Base-by-base conservation (phyloP, 257 asterid species). In the Solanum lignicaule region DNA sequence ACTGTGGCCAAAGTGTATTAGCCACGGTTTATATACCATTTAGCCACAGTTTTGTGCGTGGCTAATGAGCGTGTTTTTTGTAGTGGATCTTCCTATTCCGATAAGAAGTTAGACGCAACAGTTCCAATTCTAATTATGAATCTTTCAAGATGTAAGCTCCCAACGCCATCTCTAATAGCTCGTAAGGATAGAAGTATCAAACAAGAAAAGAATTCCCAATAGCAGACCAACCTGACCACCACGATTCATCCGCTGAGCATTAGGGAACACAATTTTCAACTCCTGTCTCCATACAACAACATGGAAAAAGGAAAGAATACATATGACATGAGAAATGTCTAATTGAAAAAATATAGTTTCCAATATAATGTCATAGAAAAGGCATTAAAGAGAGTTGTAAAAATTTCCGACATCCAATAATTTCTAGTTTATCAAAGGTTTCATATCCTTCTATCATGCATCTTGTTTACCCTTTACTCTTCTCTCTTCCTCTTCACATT, bases 241-340 rank as follows among this genome's bases (percentile, higher is more conserved):
- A 87, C 98, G 98, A 85, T 95, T 97, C 98, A 95, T 95, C 46
- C 98, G 88, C 86, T 90, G 94, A 74, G 99, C 94, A 95, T 95
- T 95, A 75, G 98, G 99, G 87, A 97, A 95, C 27, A 97, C 98
- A 85, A 95, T 29, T 89, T 95, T 97, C 94, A 97, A 83, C 86
- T 97, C 99, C 99, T 95, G 90, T 20, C 84, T n/a, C 69, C 39
- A 46, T 46, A 13, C n/a, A 86, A 38, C 83, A 27, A 25, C 71
- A 79, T 38, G 83, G 21, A 58, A 10, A 81, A 68, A 18, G n/a
- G 3, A 18, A 81, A 46, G 10, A 81, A 29, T 15, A 15, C 15
- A 29, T 15, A 15, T 15, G 65, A 46, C 68, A 81, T 43, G 68
- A 46, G 85, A 43, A 81, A 9, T 46, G 16, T 16, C 71, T 9